Base-by-base conservation (phyloP, 2,329 filamentous ascomycete genomes). In the Alternaria infectoria region DNA sequence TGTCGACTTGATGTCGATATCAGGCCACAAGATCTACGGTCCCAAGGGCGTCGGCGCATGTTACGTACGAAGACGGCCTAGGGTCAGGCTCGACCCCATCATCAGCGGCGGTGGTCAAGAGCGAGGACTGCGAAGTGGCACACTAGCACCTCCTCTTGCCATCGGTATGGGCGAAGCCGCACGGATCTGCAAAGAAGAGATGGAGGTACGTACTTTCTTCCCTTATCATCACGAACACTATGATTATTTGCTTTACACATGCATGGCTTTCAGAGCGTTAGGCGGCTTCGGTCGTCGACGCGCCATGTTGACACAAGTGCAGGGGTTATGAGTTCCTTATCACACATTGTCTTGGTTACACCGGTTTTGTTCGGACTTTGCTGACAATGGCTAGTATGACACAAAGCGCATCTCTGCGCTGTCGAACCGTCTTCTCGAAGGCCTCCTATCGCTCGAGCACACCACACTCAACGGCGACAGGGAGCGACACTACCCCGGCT, bases 1-100 rank as follows among this genome's bases (percentile, higher is more conserved):
- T 81, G 91, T 99, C 69, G 96, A 99, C 79, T 84, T 99, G 77
- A 97, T 99, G 95, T 98, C 95, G 28, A 97, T 99, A 65, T 98
- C 96, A 9, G 94, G 93, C 28, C 96, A 99, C 84, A 99, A 99
- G 83, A 97, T 99, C 58, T 99, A 99, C 78, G 96, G 96, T 25
- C 96, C 96, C 57, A 99, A 97, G 85, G 96, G 96, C 32, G 92
- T 99, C 61, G 96, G 96, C 62, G 96, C 96, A 62, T 99, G 96
- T 83, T 99, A 95, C 77, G 93, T 99, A 52, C 91, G 96, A 75
- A 89, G 96, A 83, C 88, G 96, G 61, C 96, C 96, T 2, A 90
- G 95, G 79, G 96, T 99, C 71, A 92, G 96, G 81, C 84, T 99
- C 61, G 96, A 99, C 63, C 96, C 96, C 54, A 91, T 99, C 78